These are phyloP conservation scores for Alternaria longipes DNA, from an alignment of 2,329 filamentous ascomycete genomes.

Conservation along the genomic window DNA sequence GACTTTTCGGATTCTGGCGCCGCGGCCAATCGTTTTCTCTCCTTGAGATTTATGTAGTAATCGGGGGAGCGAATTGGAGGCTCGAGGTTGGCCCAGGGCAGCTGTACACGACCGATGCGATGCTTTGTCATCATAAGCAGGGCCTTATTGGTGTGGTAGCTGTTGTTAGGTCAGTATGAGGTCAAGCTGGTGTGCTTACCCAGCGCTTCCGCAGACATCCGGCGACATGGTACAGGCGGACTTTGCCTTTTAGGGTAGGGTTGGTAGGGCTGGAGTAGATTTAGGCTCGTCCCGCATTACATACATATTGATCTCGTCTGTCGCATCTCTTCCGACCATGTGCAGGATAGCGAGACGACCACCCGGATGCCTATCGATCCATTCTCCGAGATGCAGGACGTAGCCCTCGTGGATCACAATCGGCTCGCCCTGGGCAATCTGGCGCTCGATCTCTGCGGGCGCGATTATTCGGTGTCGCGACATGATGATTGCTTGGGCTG, in stretches of 20 bases:
- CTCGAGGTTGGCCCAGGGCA: conserved; percentile 66
- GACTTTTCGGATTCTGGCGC: conserved; percentile 17
- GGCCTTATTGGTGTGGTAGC: conserved; percentile 66
- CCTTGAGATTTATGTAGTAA: conserved; percentile 44
- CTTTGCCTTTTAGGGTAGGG: conserved; percentile 18
- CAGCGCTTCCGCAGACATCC: conserved; percentile 18
- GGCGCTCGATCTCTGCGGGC: conserved; percentile 57
- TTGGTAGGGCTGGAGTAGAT: conserved; percentile 5
- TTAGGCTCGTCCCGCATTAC: conserved; percentile 16
- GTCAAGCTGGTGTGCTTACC: conserved; percentile 27
- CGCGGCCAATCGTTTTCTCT: conserved; percentile 19
- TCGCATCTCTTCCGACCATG: conserved; percentile 68
- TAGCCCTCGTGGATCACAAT: conserved; percentile 66
- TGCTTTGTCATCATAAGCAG: conserved; percentile 67
- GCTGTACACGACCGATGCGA: conserved; percentile 66
- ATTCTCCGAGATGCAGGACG: conserved; percentile 65
- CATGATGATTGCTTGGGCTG: conserved; percentile 22
- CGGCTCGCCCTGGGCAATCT: conserved; percentile 64
- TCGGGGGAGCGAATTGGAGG: conserved; percentile 66
- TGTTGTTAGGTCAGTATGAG: conserved; percentile 48
- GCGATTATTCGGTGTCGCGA: conserved; percentile 50
- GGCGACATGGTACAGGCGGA: conserved; percentile 9
- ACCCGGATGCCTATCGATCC: conserved; percentile 68
- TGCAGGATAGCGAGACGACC: conserved; percentile 68
- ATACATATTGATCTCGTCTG: conserved; percentile 68